Conservation (phyloP, 768 basidiomycete genomes). For the Galerina marginata region DNA sequence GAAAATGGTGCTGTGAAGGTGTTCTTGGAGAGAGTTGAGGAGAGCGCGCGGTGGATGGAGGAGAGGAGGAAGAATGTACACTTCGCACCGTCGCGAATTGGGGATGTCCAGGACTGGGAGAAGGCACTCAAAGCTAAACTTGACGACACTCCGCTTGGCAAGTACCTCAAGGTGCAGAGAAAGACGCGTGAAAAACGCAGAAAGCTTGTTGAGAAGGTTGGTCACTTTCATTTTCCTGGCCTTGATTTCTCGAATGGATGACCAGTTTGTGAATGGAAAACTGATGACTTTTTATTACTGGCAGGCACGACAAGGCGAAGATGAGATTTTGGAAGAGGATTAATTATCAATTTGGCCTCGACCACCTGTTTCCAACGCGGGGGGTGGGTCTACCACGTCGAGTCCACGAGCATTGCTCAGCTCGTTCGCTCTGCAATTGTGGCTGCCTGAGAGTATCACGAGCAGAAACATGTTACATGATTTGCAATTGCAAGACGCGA, state of each 20-base stretch:
- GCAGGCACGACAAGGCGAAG: conserved; percentile 74
- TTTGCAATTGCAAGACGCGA: no score
- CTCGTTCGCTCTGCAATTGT: no score
- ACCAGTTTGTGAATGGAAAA: conserved; percentile 17
- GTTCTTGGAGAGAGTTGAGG: conserved; percentile 87
- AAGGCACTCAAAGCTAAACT: conserved; percentile 56
- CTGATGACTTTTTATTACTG: conserved; percentile 10
- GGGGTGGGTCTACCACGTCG: no score
- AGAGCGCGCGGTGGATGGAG: conserved; percentile 81
- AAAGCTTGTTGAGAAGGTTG: conserved; percentile 76
- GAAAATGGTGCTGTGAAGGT: conserved; percentile 70
- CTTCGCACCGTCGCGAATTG: conserved; percentile 76
- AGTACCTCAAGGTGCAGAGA: conserved; percentile 79
- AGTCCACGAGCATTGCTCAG: no score
- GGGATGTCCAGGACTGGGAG: conserved; percentile 79
- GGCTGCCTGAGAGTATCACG: no score
- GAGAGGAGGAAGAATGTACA: conserved; percentile 67
- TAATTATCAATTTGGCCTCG: conserved; percentile 2
- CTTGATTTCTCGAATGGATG: not conserved
- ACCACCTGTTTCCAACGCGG: not conserved
- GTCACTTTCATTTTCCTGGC: conserved; percentile 14
- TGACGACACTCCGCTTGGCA: conserved; percentile 78
- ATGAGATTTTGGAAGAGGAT: conserved; percentile 66
- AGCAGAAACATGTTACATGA: no score
- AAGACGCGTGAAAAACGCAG: conserved; percentile 81